Conservation (phyloP, 2,329 filamentous ascomycete species). For the Ceratocystis destructans region DNA sequence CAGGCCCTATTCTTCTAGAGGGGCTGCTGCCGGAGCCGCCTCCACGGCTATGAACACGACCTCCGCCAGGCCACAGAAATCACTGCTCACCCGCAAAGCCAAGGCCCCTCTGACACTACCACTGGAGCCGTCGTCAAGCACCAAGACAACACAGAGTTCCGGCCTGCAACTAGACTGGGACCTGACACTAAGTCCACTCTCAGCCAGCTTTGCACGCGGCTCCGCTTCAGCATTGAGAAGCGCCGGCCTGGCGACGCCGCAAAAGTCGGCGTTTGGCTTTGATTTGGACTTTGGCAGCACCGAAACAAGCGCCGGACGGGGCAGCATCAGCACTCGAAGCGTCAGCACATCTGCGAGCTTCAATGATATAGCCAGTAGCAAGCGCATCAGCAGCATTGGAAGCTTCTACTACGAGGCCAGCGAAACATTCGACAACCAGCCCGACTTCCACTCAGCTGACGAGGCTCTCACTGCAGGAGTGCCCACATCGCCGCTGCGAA, state of each 20-base stretch:
- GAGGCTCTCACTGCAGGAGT: background rate
- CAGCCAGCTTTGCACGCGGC: slow-evolving; percentile 14
- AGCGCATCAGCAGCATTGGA: background rate
- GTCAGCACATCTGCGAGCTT: background rate
- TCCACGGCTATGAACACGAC: slow-evolving; percentile 2
- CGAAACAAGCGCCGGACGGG: too few relatives aligned
- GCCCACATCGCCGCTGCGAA: background rate
- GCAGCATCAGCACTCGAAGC: slow-evolving; percentile 1
- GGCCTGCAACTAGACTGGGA: slow-evolving; percentile 17
- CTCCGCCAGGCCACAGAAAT: background rate
- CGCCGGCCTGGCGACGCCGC: slow-evolving; percentile 12
- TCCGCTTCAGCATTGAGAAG: slow-evolving; percentile 10
- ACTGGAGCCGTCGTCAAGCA: background rate
- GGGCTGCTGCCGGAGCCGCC: background rate
- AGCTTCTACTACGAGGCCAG: slow-evolving; percentile 6
- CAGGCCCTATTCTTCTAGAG: background rate
- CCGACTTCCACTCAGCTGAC: background rate
- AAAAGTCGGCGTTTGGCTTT: slow-evolving; percentile 10
- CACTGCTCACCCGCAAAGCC: slow-evolving; percentile 6
- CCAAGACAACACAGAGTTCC: background rate
- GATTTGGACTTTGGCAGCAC: slow-evolving; percentile 2
- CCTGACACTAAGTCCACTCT: slow-evolving; percentile 16
- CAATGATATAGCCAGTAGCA: background rate
- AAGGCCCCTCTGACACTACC: slow-evolving; percentile 9
- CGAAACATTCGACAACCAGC: background rate